Conservation (phyloP, 1,139 yeast genomes). For the Sugiyamaella paludigena region DNA sequence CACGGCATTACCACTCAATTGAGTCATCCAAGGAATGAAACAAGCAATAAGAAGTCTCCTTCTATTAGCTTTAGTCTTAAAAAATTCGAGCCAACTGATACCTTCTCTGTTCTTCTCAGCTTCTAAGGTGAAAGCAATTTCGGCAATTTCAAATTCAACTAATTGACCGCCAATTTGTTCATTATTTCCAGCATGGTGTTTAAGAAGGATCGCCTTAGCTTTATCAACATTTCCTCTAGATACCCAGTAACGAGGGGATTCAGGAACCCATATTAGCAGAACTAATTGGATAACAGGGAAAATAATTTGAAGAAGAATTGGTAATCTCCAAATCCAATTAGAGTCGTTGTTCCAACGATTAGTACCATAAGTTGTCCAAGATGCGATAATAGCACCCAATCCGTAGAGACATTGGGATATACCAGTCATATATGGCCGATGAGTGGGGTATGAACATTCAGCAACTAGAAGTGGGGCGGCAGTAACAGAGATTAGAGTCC, state of each 20-base stretch:
- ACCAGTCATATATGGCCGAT: conserved; percentile 26
- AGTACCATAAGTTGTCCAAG: conserved; percentile 46
- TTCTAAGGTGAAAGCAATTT: conserved; percentile 24
- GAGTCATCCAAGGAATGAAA: conserved; percentile 25
- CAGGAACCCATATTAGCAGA: conserved; percentile 62
- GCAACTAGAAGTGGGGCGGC: conserved; percentile 25
- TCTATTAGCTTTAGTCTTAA: conserved; percentile 39
- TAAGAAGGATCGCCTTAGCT: conserved; percentile 41
- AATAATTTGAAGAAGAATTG: conserved; percentile 46
- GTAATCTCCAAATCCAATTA: conserved; percentile 46
- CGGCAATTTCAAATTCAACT: conserved; percentile 27
- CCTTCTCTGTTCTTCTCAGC: conserved; percentile 19
- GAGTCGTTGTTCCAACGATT: conserved; percentile 27
- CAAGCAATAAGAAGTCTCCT: conserved; percentile 42
- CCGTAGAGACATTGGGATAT: conserved; percentile 47
- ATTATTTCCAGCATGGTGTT: conserved; percentile 29
- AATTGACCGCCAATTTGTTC: conserved; percentile 18
- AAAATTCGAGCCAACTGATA: conserved; percentile 36
- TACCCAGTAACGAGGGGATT: conserved; percentile 65
- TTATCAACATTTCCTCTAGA: conserved; percentile 45
- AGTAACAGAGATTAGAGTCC: conserved; percentile 25
- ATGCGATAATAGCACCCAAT: conserved; percentile 50
- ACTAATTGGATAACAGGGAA: conserved; percentile 46
- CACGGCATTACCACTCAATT: conserved; percentile 19
- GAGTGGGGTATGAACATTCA: conserved; percentile 25